A percentile compares a stretch with the other conserved stretches of the same genome.
Evolutionary conservation across 306 rosid genomes (phyloP).

Genomic region (Casuarina glauca): DNA sequence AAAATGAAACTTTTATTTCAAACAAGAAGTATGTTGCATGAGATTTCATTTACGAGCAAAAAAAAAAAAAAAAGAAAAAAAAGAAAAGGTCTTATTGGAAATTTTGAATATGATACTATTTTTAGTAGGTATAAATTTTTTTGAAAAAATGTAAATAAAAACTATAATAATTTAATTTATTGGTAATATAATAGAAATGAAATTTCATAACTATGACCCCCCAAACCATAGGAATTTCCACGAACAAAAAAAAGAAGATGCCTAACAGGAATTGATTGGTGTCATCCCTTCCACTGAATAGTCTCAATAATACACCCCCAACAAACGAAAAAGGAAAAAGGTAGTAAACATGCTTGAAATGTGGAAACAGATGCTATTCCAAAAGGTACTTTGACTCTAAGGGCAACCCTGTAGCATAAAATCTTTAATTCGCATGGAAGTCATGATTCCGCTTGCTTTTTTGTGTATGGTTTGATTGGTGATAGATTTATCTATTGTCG

Average conservation of each 20-base stretch:
- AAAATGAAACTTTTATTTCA: too few relatives aligned
- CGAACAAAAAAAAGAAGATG: conserved; percentile 8
- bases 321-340: conserved; percentile 17
- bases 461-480: conserved; percentile 30
- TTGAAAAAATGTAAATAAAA: too few relatives aligned
- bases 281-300: background rate
- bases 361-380: conserved; percentile 32
- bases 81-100: too few relatives aligned
- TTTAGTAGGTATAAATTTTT: too few relatives aligned
- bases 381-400: conserved; percentile 40
- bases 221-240: background rate
- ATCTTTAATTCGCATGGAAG: conserved; percentile 25
- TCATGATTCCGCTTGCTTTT: conserved; percentile 43
- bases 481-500: conserved; percentile 40
- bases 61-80: too few relatives aligned
- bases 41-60: too few relatives aligned
- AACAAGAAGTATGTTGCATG: too few relatives aligned
- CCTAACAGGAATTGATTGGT: background rate
- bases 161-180: too few relatives aligned
- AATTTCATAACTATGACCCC: background rate
- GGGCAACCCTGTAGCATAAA: conserved; percentile 18
- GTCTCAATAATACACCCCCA: conserved; percentile 14
- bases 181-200: too few relatives aligned
- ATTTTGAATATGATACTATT: too few relatives aligned
- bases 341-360: conserved; percentile 27